phyloP scores from a whole-genome alignment of 768 basidiomycete species.

The Leccinum imitatum region DNA sequence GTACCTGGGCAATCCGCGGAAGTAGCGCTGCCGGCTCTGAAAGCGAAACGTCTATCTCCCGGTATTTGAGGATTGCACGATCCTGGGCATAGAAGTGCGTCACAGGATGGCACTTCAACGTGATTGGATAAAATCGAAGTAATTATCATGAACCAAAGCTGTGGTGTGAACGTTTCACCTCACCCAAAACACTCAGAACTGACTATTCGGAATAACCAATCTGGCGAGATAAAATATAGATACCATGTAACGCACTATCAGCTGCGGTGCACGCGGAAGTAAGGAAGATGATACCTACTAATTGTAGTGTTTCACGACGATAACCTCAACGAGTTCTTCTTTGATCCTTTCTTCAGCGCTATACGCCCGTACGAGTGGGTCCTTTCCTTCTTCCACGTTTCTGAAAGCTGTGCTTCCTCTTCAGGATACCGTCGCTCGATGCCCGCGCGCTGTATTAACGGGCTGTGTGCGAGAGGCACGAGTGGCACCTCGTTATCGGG shows the following conservation, averaged over 20 bases:
- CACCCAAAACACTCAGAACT: not conserved
- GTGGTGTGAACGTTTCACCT: not conserved
- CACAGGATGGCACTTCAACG: not conserved
- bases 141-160: not conserved
- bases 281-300: conserved; percentile 28
- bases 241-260: not conserved
- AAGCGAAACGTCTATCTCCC: not conserved
- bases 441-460: conserved; percentile 46
- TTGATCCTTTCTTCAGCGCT: conserved; percentile 37
- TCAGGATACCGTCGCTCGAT: conserved; percentile 38
- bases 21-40: not conserved
- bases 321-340: conserved; percentile 51
- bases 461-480: conserved; percentile 44
- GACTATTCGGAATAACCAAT: not conserved
- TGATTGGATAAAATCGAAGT: not conserved
- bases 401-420: conserved; percentile 46
- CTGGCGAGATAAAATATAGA: not conserved
- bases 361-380: conserved; percentile 51
- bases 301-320: conserved; percentile 59
- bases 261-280: not conserved
- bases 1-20: not conserved
- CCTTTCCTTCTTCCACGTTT: conserved; percentile 49
- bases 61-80: not conserved
- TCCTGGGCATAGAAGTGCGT: not conserved
- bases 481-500: conserved; percentile 51